Percentiles rank a stretch among this genome's conserved stretches.
Evolutionary conservation across 192 early-diverging fungal genomes (phyloP).

Genomic region (Coemansia sp.): DNA sequence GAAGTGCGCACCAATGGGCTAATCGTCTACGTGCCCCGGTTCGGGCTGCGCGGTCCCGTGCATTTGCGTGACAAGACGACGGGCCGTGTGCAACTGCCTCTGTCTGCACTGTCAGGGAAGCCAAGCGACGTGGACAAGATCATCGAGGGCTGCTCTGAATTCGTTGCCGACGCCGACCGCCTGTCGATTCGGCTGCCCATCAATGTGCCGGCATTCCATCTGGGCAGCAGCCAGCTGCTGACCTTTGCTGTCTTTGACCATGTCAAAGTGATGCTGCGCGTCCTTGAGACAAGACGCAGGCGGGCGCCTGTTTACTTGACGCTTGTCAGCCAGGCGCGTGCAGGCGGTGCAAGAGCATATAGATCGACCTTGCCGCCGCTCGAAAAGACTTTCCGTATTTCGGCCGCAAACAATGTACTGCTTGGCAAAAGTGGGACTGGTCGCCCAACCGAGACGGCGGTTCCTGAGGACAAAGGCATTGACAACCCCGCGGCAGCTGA

Average conservation of each 20-base stretch:
- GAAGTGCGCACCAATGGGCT: constrained; percentile 73
- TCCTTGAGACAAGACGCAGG: constrained; percentile 64
- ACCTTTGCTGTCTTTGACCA: constrained; percentile 66
- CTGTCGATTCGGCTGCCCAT: constrained; percentile 39
- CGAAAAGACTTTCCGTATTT: constrained; percentile 25
- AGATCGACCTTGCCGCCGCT: constrained; percentile 22
- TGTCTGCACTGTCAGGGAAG: constrained; percentile 62
- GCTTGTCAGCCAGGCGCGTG: constrained; percentile 54
- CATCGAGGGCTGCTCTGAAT: constrained; percentile 55
- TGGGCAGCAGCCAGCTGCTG: constrained; percentile 40
- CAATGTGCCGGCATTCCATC: constrained; percentile 27
- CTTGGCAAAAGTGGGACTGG: not conserved
- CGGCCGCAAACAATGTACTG: constrained; percentile 11
- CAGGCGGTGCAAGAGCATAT: constrained; percentile 13
- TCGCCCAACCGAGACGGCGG: not conserved
- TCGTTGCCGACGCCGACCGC: constrained; percentile 40
- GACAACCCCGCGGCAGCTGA: not conserved
- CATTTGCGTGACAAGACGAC: constrained; percentile 65
- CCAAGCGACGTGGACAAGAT: constrained; percentile 49
- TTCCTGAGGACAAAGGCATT: not conserved
- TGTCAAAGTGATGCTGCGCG: constrained; percentile 61
- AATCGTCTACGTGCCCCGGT: constrained; percentile 53
- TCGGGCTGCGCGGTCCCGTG: constrained; percentile 73
- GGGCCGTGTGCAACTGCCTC: constrained; percentile 58
- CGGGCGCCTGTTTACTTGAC: constrained; percentile 69